These are phyloP conservation scores for Venturia nashicola DNA, from an alignment of 2,329 filamentous ascomycete species.

Conservation along the genomic window DNA sequence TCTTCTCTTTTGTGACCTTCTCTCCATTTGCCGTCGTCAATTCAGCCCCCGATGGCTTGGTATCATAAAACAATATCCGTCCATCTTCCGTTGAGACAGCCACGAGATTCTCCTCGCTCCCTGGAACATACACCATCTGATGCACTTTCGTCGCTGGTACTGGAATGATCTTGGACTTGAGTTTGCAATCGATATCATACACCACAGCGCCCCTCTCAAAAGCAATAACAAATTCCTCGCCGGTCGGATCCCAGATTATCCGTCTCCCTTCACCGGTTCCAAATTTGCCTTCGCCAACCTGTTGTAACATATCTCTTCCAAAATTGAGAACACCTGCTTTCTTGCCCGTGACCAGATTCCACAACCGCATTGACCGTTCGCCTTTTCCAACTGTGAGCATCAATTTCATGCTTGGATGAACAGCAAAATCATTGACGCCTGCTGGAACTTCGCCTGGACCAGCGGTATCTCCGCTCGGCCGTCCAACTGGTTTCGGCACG, in stretches of 20 bases:
- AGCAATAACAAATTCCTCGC: slow-evolving; percentile 75
- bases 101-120: slow-evolving; percentile 37
- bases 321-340: slow-evolving; percentile 92
- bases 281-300: slow-evolving; percentile 64
- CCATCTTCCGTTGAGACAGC: slow-evolving; percentile 86
- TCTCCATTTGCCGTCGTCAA: slow-evolving; percentile 25
- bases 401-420: slow-evolving; percentile 92
- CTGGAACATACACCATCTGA: slow-evolving; percentile 58
- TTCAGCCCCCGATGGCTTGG: slow-evolving; percentile 25
- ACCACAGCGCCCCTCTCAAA: slow-evolving; percentile 79
- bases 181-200: slow-evolving; percentile 79
- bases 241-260: slow-evolving; percentile 66
- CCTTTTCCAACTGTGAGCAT: slow-evolving; percentile 89
- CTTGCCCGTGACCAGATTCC: slow-evolving; percentile 94
- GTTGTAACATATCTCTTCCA: slow-evolving; percentile 55
- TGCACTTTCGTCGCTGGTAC: slow-evolving; percentile 68
- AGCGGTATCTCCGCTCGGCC: slow-evolving; percentile 84
- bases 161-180: slow-evolving; percentile 61
- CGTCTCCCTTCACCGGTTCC: slow-evolving; percentile 70
- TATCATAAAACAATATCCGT: slow-evolving; percentile 71
- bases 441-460: slow-evolving; percentile 66
- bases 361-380: slow-evolving; percentile 83
- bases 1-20: slow-evolving; percentile 32
- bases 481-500: slow-evolving; percentile 63
- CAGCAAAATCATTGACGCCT: slow-evolving; percentile 90